These are phyloP conservation scores for Ambrosiella xylebori DNA, from an alignment of 2,329 filamentous ascomycete species.

Conservation along the genomic window DNA sequence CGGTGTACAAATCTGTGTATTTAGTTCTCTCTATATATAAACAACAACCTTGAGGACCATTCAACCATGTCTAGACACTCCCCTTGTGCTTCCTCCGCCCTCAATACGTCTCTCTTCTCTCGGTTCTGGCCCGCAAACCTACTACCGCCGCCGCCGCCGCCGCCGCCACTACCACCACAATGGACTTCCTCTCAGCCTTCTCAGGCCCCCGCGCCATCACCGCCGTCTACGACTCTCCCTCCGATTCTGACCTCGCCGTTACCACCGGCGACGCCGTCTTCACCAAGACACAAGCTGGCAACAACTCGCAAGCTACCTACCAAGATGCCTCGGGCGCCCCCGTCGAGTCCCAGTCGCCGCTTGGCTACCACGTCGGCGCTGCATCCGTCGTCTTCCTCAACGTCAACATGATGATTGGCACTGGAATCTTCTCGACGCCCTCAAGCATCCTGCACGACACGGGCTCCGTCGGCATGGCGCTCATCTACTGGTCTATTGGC, in stretches of 20 bases:
- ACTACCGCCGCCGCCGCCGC: neutral
- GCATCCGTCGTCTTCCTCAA: slow-evolving; percentile 43
- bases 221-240: slow-evolving; percentile 5
- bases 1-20: too few species aligned
- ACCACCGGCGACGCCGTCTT: slow-evolving; percentile 27
- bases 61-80: too few species aligned
- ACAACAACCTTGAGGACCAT: too few species aligned
- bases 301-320: slow-evolving; percentile 32
- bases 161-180: neutral
- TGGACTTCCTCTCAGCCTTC: neutral
- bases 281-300: slow-evolving; percentile 27
- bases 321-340: slow-evolving; percentile 46
- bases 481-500: slow-evolving; percentile 50
- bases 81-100: too few species aligned
- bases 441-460: slow-evolving; percentile 39
- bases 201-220: neutral
- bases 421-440: slow-evolving; percentile 47
- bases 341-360: slow-evolving; percentile 38
- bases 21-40: too few species aligned
- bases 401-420: slow-evolving; percentile 45
- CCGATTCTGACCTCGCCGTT: slow-evolving; percentile 18
- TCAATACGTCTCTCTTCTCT: neutral
- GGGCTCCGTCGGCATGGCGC: slow-evolving; percentile 42
- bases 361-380: slow-evolving; percentile 41
- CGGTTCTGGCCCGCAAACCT: neutral